Percentiles rank a stretch among this genome's conserved stretches.
These are phyloP conservation scores for Thalassiosira mediterranea DNA, from an alignment of 352 stramenopile species.

Conservation along the genomic window DNA sequence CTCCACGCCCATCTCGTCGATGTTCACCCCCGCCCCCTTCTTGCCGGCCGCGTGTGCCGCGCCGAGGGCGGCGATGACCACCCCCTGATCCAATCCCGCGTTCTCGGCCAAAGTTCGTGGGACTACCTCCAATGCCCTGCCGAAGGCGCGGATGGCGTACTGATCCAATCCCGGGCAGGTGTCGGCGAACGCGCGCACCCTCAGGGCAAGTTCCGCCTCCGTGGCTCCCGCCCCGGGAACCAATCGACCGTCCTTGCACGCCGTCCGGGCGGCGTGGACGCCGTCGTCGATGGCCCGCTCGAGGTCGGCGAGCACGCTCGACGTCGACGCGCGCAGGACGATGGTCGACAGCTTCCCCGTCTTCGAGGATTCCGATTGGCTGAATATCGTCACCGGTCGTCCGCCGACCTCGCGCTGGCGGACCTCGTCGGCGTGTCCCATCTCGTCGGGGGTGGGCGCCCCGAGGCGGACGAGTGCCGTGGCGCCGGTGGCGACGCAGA, in stretches of 20 bases:
- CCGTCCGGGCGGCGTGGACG: conserved; percentile 95
- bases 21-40: conserved; percentile 91
- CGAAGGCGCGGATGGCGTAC: conserved; percentile 99
- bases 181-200: conserved; percentile 93
- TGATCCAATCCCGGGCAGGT: conserved; percentile 97
- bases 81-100: conserved; percentile 91
- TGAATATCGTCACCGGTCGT: conserved; percentile 95
- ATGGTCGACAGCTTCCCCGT: conserved; percentile 96
- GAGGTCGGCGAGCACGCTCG: conserved; percentile 97
- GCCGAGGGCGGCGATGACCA: conserved; percentile 93
- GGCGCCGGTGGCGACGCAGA: conserved; percentile 96
- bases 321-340: conserved; percentile 90
- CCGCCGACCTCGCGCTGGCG: conserved; percentile 95
- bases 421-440: conserved; percentile 94
- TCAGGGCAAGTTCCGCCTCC: conserved; percentile 95
- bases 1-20: conserved; percentile 72
- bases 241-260: conserved; percentile 94
- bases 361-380: conserved; percentile 88
- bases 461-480: conserved; percentile 97
- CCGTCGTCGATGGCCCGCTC: conserved; percentile 98
- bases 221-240: conserved; percentile 93
- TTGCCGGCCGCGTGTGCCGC: conserved; percentile 93
- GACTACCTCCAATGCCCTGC: conserved; percentile 97
- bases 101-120: conserved; percentile 98
- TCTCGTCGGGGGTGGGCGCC: conserved; percentile 96